Evolutionary conservation across 768 basidiomycete species (phyloP), one percentile per base, ranked within the genome.

Genomic region (Dentipellis fragilis): DNA sequence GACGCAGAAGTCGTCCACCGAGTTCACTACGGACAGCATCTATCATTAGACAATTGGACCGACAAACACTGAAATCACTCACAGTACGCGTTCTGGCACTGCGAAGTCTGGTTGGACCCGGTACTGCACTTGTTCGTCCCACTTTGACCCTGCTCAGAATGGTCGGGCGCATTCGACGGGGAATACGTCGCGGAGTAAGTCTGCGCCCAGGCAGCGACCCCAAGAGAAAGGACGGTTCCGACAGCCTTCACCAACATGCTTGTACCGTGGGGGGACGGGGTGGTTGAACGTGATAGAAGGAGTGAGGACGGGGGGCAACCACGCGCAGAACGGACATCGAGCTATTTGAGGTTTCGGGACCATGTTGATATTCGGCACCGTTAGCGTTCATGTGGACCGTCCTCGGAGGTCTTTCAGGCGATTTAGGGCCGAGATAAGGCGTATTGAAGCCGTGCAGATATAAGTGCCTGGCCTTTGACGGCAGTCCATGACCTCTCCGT

Each of bases 91-190:
- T 82, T 82, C 63, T 89, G 89, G 68, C 88, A 91, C 55, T 68
- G 67, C 3, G 83, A 84, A 4, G 69, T 73, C 67, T 81, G 83
- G 65, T 73, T 79, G 51, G 72, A 67, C 16, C 66, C 70, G 3
- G 77, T 74, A 9, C 83, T 83, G 66, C 89, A 92, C 55, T 76
- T 69, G 66, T 87, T 84, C 12, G 81, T 82, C 14, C 82, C 84
- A 8, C 73, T 56, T 66, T 85, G 86, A 23, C 83, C 85, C 45
- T 74, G 63, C 64, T 87, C 77, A 12, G 76, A 72, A 14, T 73
- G 69, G 46, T 70, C 63, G 17, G 80, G 78, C 3, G 71, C 69
- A 56, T 75, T 76, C 14, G 73, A 73, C 49, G 77, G 80, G 35
- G 77, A 71, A 59, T 75, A 80, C 29, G 75, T 73, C 37, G 78